Evolutionary conservation across 2,329 filamentous ascomycete species (phyloP).

Genomic region (Arthroderma sp.): DNA sequence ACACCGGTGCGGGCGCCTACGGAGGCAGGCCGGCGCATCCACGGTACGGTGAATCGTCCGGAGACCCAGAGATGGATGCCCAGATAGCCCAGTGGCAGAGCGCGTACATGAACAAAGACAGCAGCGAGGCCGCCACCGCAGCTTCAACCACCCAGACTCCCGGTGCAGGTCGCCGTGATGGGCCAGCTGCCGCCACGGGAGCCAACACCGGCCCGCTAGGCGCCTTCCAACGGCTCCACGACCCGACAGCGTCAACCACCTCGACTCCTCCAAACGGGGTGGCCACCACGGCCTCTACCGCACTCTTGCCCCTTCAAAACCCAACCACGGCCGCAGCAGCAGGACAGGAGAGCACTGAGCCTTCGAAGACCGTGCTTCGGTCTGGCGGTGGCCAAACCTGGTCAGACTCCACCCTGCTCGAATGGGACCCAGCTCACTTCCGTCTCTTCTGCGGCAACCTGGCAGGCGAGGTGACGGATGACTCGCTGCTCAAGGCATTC

Average conservation of each 20-base stretch:
- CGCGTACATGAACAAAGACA: constrained; percentile 60
- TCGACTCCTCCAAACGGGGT: constrained; percentile 22
- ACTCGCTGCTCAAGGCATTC: constrained; percentile 89
- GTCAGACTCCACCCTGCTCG: constrained; percentile 76
- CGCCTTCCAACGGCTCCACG: constrained; percentile 21
- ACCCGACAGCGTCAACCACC: constrained; percentile 12
- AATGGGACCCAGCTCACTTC: constrained; percentile 92
- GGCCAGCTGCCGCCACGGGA: constrained; percentile 31
- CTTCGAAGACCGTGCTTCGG: constrained; percentile 73
- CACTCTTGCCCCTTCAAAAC: constrained; percentile 20
- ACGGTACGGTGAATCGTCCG: constrained; percentile 27
- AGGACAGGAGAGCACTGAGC: constrained; percentile 30
- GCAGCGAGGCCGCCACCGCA: constrained; percentile 20
- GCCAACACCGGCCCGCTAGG: constrained; percentile 37
- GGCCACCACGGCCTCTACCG: constrained; percentile 31
- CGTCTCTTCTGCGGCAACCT: constrained; percentile 94
- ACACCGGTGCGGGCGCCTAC: not conserved
- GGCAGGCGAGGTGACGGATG: constrained; percentile 93
- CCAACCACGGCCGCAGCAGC: constrained; percentile 34
- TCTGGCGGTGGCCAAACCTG: constrained; percentile 84
- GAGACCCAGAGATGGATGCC: constrained; percentile 72
- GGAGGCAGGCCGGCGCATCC: constrained; percentile 15
- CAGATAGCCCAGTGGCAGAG: constrained; percentile 94
- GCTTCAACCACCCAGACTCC: constrained; percentile 24
- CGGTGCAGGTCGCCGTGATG: constrained; percentile 33